Conservation (phyloP, 306 rosid genomes). For the Urtica urens region DNA sequence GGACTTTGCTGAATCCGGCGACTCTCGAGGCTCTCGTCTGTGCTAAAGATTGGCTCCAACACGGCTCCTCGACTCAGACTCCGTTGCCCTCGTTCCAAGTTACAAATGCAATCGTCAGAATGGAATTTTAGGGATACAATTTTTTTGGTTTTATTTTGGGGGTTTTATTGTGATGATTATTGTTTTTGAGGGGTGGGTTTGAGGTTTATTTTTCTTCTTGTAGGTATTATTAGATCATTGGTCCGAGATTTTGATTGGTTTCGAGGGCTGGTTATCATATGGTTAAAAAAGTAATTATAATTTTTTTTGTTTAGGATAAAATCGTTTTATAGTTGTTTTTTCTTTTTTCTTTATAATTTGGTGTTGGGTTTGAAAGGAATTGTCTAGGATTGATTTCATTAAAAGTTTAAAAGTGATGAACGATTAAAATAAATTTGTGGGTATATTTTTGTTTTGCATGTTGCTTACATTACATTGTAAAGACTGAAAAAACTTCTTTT, state of each 20-base stretch:
- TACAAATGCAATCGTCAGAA: conserved; percentile 37
- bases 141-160: conserved; percentile 21
- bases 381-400: conserved; percentile 24
- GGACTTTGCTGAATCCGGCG: conserved; percentile 38
- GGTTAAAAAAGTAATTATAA: conserved; percentile 12
- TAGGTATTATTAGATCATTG: conserved; percentile 20
- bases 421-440: too few species aligned
- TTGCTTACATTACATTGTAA: too few species aligned
- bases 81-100: conserved; percentile 21
- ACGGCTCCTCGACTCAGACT: conserved; percentile 28
- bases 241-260: conserved; percentile 5
- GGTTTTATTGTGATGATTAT: too few species aligned
- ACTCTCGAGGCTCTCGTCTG: conserved; percentile 85
- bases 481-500: too few species aligned
- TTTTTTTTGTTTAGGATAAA: too few species aligned
- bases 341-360: conserved; percentile 12
- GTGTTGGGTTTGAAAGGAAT: conserved; percentile 13
- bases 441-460: too few species aligned
- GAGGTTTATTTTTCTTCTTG: conserved; percentile 9
- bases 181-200: too few species aligned
- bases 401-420: not conserved
- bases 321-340: too few species aligned
- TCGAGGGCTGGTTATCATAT: conserved; percentile 8
- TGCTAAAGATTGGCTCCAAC: conserved; percentile 66
- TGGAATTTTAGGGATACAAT: conserved; percentile 33